phyloP scores from a whole-genome alignment of 805 yeast species.

The Wickerhamomyces bisporus region DNA sequence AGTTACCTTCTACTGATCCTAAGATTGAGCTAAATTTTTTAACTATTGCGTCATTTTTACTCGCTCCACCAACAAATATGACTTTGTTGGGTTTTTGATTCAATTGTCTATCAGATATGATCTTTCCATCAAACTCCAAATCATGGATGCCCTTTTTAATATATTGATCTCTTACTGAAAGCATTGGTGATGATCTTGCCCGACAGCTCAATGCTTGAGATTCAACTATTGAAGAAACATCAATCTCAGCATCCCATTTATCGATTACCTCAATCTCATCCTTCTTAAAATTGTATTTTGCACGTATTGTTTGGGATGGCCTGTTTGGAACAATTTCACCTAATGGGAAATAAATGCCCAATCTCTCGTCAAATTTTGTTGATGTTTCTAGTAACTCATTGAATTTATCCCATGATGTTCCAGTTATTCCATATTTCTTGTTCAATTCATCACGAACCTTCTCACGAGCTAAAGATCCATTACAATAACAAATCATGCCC shows the following conservation, averaged over 20 bases:
- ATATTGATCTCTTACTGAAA: conserved; percentile 32
- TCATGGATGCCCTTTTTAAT: neutral
- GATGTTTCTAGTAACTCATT: conserved; percentile 43
- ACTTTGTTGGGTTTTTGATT: conserved; percentile 56
- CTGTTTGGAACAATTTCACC: conserved; percentile 92
- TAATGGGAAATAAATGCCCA: conserved; percentile 81
- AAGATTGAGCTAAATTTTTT: conserved; percentile 63
- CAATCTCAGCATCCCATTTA: conserved; percentile 49
- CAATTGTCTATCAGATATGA: conserved; percentile 12
- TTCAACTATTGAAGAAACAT: conserved; percentile 75
- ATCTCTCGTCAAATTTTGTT: conserved; percentile 32
- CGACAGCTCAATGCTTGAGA: conserved; percentile 85
- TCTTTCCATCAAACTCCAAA: conserved; percentile 31
- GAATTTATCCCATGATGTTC: conserved; percentile 56
- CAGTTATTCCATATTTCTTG: conserved; percentile 29
- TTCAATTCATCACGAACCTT: conserved; percentile 61
- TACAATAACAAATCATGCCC: conserved; percentile 95
- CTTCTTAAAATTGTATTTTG: conserved; percentile 30
- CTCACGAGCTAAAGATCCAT: conserved; percentile 86
- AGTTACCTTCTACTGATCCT: conserved; percentile 58
- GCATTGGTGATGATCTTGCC: conserved; percentile 71
- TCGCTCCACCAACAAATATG: conserved; percentile 86
- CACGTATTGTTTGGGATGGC: conserved; percentile 55
- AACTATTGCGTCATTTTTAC: conserved; percentile 66
- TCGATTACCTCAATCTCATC: conserved; percentile 29